Evolutionary conservation across 768 basidiomycete species (phyloP).

Genomic region (Grammothele lineata): DNA sequence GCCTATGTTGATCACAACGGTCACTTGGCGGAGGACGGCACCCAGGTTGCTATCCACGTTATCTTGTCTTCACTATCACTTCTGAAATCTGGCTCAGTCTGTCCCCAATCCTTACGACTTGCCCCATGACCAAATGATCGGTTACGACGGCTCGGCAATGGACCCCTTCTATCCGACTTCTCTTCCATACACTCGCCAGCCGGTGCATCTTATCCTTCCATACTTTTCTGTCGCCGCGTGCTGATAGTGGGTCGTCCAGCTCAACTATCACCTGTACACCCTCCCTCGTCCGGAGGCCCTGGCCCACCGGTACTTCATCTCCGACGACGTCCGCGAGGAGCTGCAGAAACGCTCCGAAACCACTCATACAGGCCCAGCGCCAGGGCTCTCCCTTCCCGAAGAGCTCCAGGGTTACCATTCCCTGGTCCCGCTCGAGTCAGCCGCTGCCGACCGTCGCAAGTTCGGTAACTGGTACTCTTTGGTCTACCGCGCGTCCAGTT

Average conservation of each 20-base stretch:
- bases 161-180: conserved; percentile 25
- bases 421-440: conserved; percentile 71
- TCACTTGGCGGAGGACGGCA: conserved; percentile 23
- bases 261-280: conserved; percentile 93
- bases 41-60: conserved; percentile 25
- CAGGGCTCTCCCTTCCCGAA: conserved; percentile 65
- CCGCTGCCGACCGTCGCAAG: conserved; percentile 58
- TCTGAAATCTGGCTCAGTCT: neutral
- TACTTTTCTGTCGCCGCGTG: conserved; percentile 43
- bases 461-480: conserved; percentile 80
- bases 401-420: conserved; percentile 91
- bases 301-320: conserved; percentile 70
- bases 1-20: conserved; percentile 20
- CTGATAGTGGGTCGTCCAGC: conserved; percentile 37
- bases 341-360: conserved; percentile 48
- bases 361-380: conserved; percentile 30
- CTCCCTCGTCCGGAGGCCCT: conserved; percentile 56
- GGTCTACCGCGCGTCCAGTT: conserved; percentile 78
- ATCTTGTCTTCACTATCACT: neutral
- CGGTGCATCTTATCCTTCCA: conserved; percentile 33
- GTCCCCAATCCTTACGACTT: conserved; percentile 16
- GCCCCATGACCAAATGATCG: conserved; percentile 12
- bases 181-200: conserved; percentile 22
- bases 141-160: conserved; percentile 20
- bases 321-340: conserved; percentile 68